Base-by-base conservation (phyloP, 352 stramenopile genomes). In the Globisporangium yorkense region DNA sequence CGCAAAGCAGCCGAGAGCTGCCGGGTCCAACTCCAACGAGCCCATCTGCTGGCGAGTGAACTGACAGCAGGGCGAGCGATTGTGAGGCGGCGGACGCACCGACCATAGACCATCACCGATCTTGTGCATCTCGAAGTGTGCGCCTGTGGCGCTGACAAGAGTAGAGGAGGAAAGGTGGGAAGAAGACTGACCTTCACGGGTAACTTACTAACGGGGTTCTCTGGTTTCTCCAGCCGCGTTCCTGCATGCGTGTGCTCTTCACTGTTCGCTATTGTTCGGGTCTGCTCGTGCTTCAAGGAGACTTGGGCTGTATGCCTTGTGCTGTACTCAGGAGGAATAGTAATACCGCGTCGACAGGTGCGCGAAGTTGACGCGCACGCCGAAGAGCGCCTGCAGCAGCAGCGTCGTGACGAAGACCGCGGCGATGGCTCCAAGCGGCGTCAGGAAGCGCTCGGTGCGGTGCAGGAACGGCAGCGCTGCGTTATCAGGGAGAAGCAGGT, bases 361-460 rank as follows among this genome's bases (percentile, higher is more conserved):
- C 33, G 70, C 74, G 46, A 87, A 75, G 66, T 94, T 94, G 61
- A 89, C 72, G 50, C 68, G 72, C 12, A 71, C 69, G 16, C 81
- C 82, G 39, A 89, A 88, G 18, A 94, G 48, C 39, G 80, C 62
- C 51, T 85, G 73, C 35, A 97, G 66, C 39, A 95, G 63, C 40
- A 97, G 58, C n/a, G 85, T 92, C 35, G 88, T 80, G 48, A 96
- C 12, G 50, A 96, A 95, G 48, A 92, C 49, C 29, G 75, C 71
- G 40, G 73, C 66, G n/a, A 96, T 73, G 9, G 80, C 51, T 31
- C 96, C 77, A 33, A 96, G 75, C 27, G 89, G 91, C 50, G 92
- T 76, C 24, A 97, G 62, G 39, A 97, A 89, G 29, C 91, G 84
- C 65, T 97, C 88, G 3, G 91, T 97, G 54, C 85, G 87, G 63